Evolutionary conservation across 768 basidiomycete genomes (phyloP).

Genomic region (Suillus ampliporus): DNA sequence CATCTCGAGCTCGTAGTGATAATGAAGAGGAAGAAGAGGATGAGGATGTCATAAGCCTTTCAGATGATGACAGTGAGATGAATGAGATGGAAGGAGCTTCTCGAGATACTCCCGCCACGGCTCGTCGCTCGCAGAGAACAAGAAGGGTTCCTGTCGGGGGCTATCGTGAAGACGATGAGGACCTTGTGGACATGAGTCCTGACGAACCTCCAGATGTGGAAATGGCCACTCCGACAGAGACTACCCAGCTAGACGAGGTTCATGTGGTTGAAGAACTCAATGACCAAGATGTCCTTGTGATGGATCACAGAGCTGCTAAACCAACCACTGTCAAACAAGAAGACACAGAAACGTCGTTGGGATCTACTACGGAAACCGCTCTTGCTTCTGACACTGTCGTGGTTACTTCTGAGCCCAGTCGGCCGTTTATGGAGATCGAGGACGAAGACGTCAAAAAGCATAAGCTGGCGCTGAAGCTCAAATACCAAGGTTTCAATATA

Average conservation of each 20-base stretch:
- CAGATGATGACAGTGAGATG: constrained; percentile 12
- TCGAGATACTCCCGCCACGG: constrained; percentile 18
- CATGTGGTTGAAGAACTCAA: not conserved
- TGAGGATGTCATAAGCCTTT: constrained; percentile 17
- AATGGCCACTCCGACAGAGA: constrained; percentile 19
- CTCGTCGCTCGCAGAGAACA: constrained; percentile 39
- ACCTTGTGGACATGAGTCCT: constrained; percentile 12
- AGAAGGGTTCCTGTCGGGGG: constrained; percentile 31
- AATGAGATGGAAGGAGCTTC: constrained; percentile 10
- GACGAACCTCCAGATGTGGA: constrained; percentile 18
- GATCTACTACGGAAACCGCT: constrained; percentile 4
- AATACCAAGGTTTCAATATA: constrained; percentile 73
- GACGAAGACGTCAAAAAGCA: constrained; percentile 77
- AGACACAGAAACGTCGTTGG: constrained; percentile 4
- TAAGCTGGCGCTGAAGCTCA: constrained; percentile 68
- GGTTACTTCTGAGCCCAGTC: not conserved
- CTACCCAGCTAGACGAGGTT: not conserved
- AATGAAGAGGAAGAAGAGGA: constrained; percentile 31
- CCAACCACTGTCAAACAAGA: not conserved
- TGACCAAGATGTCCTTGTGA: not conserved
- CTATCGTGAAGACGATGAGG: constrained; percentile 33
- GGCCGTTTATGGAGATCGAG: constrained; percentile 33
- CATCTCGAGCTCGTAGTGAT: constrained; percentile 31
- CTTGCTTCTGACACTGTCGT: constrained; percentile 4
- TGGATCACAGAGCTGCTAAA: constrained; percentile 9